Evolutionary conservation across 139 green algal species (phyloP).

Genomic region (Chlorella sorokiniana): DNA sequence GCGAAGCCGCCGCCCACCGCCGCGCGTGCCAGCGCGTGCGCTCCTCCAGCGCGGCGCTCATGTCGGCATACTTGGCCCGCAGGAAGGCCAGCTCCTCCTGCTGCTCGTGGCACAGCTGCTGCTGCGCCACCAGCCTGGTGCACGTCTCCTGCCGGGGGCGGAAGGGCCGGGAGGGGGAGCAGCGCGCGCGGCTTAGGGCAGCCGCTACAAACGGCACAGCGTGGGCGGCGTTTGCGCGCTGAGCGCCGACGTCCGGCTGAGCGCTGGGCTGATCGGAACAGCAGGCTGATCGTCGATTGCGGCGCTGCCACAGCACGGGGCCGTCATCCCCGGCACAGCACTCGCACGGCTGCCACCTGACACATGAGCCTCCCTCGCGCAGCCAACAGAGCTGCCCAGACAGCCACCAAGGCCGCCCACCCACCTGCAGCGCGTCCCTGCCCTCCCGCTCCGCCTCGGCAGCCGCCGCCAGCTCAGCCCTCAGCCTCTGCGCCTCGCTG

Average conservation of each 20-base stretch:
- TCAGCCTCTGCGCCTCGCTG: neutral
- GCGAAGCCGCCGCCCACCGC: neutral
- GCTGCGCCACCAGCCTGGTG: slow-evolving; percentile 30
- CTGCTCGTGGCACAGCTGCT: slow-evolving; percentile 37
- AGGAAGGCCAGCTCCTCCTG: slow-evolving; percentile 29
- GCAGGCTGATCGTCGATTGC: no score
- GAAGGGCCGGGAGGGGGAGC: neutral
- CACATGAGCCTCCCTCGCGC: no score
- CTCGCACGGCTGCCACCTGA: no score
- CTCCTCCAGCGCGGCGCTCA: neutral
- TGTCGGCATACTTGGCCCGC: slow-evolving; percentile 3
- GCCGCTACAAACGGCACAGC: no score
- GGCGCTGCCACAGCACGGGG: no score
- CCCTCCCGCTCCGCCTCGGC: neutral
- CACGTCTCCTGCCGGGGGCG: slow-evolving; percentile 11
- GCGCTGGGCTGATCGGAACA: no score
- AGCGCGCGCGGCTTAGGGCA: no score
- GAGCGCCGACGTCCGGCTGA: no score
- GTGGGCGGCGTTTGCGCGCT: no score
- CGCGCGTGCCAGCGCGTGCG: neutral
- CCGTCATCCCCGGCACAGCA: no score
- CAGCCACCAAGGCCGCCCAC: no score
- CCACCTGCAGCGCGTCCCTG: slow-evolving; percentile 16
- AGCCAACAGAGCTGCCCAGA: no score
- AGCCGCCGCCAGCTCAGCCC: neutral